phyloP scores from a whole-genome alignment of 2,329 filamentous ascomycete species.

The Colletotrichum euphorbiae region DNA sequence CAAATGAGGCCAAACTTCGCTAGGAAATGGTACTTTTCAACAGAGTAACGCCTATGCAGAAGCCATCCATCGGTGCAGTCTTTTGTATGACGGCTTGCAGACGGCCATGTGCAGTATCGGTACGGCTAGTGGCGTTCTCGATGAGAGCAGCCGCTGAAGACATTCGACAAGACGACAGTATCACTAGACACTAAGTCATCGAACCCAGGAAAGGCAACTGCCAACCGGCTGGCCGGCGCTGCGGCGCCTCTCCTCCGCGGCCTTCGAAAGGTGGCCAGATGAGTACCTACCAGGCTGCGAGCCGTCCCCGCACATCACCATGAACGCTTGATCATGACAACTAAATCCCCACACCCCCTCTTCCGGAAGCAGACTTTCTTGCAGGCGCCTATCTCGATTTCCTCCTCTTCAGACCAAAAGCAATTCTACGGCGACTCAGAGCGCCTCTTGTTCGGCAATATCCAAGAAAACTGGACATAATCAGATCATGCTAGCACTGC shows the following conservation, averaged over 20 bases:
- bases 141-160: background rate
- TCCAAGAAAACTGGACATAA: background rate
- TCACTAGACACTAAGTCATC: no score
- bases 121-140: background rate
- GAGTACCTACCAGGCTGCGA: no score
- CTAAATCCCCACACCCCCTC: background rate
- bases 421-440: background rate
- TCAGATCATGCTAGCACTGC: background rate
- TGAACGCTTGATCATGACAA: background rate
- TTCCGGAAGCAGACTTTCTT: background rate
- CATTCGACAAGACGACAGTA: no score
- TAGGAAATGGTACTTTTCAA: no score
- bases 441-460: slow-evolving; percentile 9
- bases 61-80: background rate
- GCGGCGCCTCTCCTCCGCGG: no score
- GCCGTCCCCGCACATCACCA: no score
- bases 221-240: no score
- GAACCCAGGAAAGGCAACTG: no score
- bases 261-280: no score
- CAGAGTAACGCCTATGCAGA: no score
- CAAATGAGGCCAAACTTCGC: no score
- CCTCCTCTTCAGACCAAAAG: background rate
- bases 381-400: slow-evolving; percentile 3
- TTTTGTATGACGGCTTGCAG: background rate
- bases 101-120: background rate